Base-by-base conservation (phyloP, 2,329 filamentous ascomycete genomes). In the Pseudogymnoascus destructans region DNA sequence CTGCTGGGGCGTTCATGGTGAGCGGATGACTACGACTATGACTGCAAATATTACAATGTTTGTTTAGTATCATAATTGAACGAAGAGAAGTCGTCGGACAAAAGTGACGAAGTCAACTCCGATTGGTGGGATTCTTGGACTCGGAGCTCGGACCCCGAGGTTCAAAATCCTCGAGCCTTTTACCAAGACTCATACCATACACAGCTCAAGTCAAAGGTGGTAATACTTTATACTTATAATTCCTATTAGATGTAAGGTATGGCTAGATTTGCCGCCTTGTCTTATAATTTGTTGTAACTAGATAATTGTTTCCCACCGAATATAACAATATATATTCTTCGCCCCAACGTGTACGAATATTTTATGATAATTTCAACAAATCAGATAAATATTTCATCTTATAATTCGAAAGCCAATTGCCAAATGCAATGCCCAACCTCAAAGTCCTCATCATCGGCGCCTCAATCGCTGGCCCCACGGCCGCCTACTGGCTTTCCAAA, bases 401-500 rank as follows among this genome's bases (percentile, higher is more conserved):
- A 40, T 5, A 7, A 15, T 36, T 36, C n/a, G 6, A 15, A 36
- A 36, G 7, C 13, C 33, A 38, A 19, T 10, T 38, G 8, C 9
- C 15, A 21, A 40, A 40, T 40, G 8, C 8, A 46, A 46, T 46
- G 19, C 11, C 40, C 6, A 46, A 46, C 11, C 25, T 62, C 23
- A 61, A 60, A 40, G 58, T 72, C 23, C 67, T 72, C 32, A 69
- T 73, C 59, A 64, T 64, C 36, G 70, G 71, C 5, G 69, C 64
- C n/a, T 69, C 70, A 11, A 66, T 70, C 35, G 68, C 68, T 5
- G 70, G 70, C 8, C 72, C 70, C 11, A 23, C 40, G 23, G 13
- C 40, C 3, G 40, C 40, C 11, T 75, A 73, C 66, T 76, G 74
- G 68, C 73, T 81, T 15, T 68, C 75, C 1, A 68, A 68, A 42